Percentiles rank a stretch among this genome's conserved stretches.
These are phyloP conservation scores for Polygonum maritimum DNA, from an alignment of 148 eudicot species.

Conservation along the genomic window DNA sequence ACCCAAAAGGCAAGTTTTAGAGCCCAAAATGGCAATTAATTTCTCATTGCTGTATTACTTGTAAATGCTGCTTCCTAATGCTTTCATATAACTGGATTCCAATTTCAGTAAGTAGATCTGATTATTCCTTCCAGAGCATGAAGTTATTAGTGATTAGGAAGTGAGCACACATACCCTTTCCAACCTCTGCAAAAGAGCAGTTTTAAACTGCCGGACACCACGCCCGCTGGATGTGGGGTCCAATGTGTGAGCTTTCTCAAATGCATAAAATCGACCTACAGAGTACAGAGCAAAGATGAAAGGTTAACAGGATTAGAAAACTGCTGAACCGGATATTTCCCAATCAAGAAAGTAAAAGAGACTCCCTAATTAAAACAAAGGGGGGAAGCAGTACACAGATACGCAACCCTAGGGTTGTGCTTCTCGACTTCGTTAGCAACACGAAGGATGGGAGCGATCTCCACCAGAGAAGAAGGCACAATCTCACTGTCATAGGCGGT, in stretches of 20 bases:
- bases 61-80: background rate
- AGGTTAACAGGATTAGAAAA: background rate
- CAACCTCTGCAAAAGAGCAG: constrained; percentile 88
- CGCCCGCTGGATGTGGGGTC: constrained; percentile 97
- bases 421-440: constrained; percentile 84
- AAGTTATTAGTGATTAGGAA: background rate
- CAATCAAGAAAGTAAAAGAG: background rate
- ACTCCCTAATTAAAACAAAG: background rate
- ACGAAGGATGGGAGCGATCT: constrained; percentile 80
- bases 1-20: background rate
- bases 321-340: background rate
- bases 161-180: constrained; percentile 49
- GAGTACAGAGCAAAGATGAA: constrained; percentile 16
- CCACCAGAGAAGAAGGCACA: constrained; percentile 41
- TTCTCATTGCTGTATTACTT: background rate
- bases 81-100: background rate
- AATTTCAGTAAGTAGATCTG: background rate
- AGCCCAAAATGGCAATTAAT: background rate
- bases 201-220: constrained; percentile 98
- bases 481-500: constrained; percentile 72
- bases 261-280: constrained; percentile 95
- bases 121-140: background rate
- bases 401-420: constrained; percentile 82
- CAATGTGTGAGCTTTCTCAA: constrained; percentile 93
- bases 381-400: constrained; percentile 40